Percentiles rank a stretch among this genome's conserved stretches.
These are phyloP conservation scores for Penicillium expansum DNA, from an alignment of 2,329 filamentous ascomycete species.

Conservation along the genomic window DNA sequence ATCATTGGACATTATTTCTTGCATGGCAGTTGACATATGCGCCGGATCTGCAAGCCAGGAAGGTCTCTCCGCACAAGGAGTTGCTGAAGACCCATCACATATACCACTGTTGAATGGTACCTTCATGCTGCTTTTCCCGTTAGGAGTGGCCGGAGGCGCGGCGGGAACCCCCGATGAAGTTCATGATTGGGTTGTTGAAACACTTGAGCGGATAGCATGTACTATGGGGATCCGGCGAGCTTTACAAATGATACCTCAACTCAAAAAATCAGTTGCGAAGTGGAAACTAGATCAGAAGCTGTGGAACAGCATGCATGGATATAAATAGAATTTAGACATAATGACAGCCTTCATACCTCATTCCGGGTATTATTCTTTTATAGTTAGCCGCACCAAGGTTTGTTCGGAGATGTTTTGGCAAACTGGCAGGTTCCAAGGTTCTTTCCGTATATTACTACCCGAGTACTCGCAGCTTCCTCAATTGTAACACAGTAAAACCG, in stretches of 20 bases:
- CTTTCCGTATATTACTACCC: too few species aligned
- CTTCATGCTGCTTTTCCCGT: slow-evolving; percentile 24
- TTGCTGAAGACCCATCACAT: not conserved
- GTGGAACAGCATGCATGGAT: not conserved
- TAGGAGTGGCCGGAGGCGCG: slow-evolving; percentile 22
- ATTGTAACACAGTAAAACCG: too few species aligned
- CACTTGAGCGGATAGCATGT: slow-evolving; percentile 19
- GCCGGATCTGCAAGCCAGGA: slow-evolving; percentile 21
- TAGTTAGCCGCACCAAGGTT: not conserved
- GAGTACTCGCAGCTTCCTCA: too few species aligned
- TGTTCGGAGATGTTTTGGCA: not conserved
- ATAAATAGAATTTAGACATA: not conserved
- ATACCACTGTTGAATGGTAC: slow-evolving; percentile 23
- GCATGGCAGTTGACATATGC: slow-evolving; percentile 23
- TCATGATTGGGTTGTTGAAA: slow-evolving; percentile 21
- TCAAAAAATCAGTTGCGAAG: slow-evolving; percentile 7
- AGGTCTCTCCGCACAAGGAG: slow-evolving; percentile 3
- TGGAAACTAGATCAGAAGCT: slow-evolving; percentile 5
- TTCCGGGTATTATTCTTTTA: not conserved
- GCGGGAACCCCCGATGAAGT: slow-evolving; percentile 21
- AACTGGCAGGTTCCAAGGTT: too few species aligned
- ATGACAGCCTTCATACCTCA: not conserved
- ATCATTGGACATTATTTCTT: slow-evolving; percentile 15
- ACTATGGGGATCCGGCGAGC: slow-evolving; percentile 26
- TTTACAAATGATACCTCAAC: slow-evolving; percentile 15